phyloP scores from a whole-genome alignment of 495 filamentous ascomycete species.

The Hyaloscypha variabilis region DNA sequence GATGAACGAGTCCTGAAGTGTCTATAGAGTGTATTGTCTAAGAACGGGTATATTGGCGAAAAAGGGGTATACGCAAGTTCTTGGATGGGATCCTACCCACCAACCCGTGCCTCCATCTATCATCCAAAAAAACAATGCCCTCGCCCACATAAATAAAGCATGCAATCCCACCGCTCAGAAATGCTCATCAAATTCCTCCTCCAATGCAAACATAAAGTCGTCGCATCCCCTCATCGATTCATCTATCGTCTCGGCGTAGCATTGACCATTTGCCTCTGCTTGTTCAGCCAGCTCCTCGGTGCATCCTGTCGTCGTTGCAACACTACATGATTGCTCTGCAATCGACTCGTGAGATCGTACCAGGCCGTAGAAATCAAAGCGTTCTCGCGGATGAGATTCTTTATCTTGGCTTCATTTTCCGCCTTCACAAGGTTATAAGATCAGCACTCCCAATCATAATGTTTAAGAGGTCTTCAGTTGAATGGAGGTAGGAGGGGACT shows the following conservation, averaged over 20 bases:
- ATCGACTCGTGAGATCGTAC: constrained; percentile 82
- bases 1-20: no score
- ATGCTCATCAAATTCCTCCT: constrained; percentile 11
- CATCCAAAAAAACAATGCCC: constrained; percentile 6
- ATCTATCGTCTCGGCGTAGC: constrained; percentile 33
- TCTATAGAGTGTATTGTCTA: no score
- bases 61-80: constrained; percentile 25
- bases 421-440: constrained; percentile 40
- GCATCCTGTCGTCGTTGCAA: constrained; percentile 73
- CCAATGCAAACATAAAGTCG: constrained; percentile 19
- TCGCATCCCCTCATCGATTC: neutral
- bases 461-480: neutral
- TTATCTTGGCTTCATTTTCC: constrained; percentile 60
- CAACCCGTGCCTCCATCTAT: constrained; percentile 6
- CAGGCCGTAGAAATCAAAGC: constrained; percentile 84
- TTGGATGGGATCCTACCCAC: neutral
- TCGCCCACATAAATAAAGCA: constrained; percentile 5
- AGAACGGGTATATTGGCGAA: no score
- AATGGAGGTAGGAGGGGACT: neutral
- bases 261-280: constrained; percentile 77
- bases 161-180: constrained; percentile 2
- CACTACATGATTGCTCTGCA: constrained; percentile 88
- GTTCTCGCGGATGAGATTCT: constrained; percentile 80
- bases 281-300: constrained; percentile 87
- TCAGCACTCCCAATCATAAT: constrained; percentile 9